phyloP scores from a whole-genome alignment of 768 basidiomycete genomes.

The Lactarius quietus region DNA sequence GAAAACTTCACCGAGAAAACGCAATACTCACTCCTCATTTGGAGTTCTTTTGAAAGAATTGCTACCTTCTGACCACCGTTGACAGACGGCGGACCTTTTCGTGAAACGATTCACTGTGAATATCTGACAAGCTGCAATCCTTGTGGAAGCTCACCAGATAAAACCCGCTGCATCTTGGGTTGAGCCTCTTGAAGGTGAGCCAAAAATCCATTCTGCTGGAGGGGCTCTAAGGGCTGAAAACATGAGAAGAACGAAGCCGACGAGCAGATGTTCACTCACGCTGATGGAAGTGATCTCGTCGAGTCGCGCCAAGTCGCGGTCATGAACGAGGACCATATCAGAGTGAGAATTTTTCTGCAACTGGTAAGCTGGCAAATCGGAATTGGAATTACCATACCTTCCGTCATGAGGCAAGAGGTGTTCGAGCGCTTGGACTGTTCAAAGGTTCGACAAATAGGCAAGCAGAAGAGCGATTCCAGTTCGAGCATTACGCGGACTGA shows the following conservation, averaged over 20 bases:
- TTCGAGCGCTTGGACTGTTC: background rate
- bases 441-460: background rate
- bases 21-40: background rate
- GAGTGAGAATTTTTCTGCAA: background rate
- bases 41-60: background rate
- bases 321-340: constrained; percentile 10
- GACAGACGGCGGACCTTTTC: background rate
- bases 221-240: background rate
- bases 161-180: background rate
- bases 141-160: background rate
- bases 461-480: background rate
- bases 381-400: background rate
- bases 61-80: no score
- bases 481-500: background rate
- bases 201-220: background rate
- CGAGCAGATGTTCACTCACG: background rate
- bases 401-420: no score
- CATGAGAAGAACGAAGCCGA: background rate
- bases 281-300: background rate
- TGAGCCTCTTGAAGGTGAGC: background rate
- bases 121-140: background rate
- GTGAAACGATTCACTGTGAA: background rate
- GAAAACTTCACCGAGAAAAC: background rate
- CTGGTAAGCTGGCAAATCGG: background rate
- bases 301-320: background rate